These are phyloP conservation scores for Saccharomyces kudriavzevii DNA, from an alignment of 805 yeast species.

Conservation along the genomic window DNA sequence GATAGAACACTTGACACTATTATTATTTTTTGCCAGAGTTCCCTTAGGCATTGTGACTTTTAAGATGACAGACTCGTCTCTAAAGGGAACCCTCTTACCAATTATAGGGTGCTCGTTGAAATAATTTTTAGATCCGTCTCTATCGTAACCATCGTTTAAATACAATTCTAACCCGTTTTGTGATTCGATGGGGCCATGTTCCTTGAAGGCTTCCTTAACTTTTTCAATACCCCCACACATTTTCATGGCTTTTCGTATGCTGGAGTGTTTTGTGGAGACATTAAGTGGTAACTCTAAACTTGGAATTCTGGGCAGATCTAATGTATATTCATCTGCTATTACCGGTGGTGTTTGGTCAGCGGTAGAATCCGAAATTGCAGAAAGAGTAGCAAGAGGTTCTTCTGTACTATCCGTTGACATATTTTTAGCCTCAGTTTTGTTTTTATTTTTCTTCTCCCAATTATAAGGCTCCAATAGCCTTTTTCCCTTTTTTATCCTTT, in stretches of 20 bases:
- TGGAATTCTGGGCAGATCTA: slow-evolving; percentile 67
- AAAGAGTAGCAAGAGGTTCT: neutral
- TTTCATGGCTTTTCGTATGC: slow-evolving; percentile 52
- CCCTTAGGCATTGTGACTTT: slow-evolving; percentile 55
- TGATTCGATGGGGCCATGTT: slow-evolving; percentile 18
- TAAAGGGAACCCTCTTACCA: slow-evolving; percentile 38
- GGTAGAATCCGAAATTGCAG: neutral
- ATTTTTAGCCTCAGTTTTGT: neutral
- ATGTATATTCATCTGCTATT: slow-evolving; percentile 45
- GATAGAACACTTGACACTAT: slow-evolving; percentile 38
- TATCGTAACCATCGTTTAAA: slow-evolving; percentile 34
- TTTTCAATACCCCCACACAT: slow-evolving; percentile 58
- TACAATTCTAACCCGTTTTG: slow-evolving; percentile 26
- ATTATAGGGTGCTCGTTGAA: slow-evolving; percentile 54
- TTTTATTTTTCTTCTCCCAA: neutral
- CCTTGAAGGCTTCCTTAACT: slow-evolving; percentile 29
- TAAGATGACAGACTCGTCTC: slow-evolving; percentile 50
- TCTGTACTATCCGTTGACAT: neutral
- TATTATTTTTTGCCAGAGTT: slow-evolving; percentile 35
- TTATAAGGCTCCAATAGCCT: neutral
- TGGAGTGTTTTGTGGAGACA: slow-evolving; percentile 37
- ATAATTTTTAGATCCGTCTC: slow-evolving; percentile 29
- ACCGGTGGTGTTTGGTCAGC: neutral
- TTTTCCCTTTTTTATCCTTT: neutral
- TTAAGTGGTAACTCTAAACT: slow-evolving; percentile 73